These are phyloP conservation scores for Phylloporus gajari DNA, from an alignment of 1,284 basidiomycete genomes.

Conservation along the genomic window DNA sequence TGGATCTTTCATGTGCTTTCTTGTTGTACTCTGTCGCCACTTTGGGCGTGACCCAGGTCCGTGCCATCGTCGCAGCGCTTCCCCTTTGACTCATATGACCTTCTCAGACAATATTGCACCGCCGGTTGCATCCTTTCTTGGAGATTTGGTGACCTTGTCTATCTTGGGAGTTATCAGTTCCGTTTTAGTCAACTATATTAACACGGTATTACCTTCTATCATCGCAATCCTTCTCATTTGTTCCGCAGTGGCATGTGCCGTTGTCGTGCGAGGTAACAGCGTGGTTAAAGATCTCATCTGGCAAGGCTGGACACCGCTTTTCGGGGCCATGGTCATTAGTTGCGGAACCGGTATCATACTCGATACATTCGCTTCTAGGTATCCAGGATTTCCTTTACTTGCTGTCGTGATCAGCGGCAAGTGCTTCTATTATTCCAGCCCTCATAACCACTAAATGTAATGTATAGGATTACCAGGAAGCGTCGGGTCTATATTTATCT, in stretches of 20 bases:
- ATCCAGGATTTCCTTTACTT: slow-evolving; percentile 88
- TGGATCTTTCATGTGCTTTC: slow-evolving; percentile 91
- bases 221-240: slow-evolving; percentile 68
- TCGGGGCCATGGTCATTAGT: slow-evolving; percentile 93
- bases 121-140: slow-evolving; percentile 90
- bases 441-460: slow-evolving; percentile 2
- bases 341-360: slow-evolving; percentile 92
- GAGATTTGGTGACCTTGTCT: slow-evolving; percentile 90
- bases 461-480: slow-evolving; percentile 81
- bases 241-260: slow-evolving; percentile 63
- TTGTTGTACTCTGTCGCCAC: slow-evolving; percentile 84
- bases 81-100: slow-evolving; percentile 3
- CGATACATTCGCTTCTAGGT: slow-evolving; percentile 87
- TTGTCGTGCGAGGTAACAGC: slow-evolving; percentile 72
- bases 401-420: slow-evolving; percentile 89
- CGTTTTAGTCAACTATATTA: slow-evolving; percentile 70
- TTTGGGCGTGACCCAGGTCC: slow-evolving; percentile 86
- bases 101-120: slow-evolving; percentile 91
- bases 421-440: slow-evolving; percentile 28
- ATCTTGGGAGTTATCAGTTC: slow-evolving; percentile 76
- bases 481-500: slow-evolving; percentile 92
- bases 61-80: slow-evolving; percentile 22
- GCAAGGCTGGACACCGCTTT: slow-evolving; percentile 90
- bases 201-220: slow-evolving; percentile 73
- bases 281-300: slow-evolving; percentile 77